phyloP scores from a whole-genome alignment of 1,284 basidiomycete genomes.

The Fomitopsis palustris region DNA sequence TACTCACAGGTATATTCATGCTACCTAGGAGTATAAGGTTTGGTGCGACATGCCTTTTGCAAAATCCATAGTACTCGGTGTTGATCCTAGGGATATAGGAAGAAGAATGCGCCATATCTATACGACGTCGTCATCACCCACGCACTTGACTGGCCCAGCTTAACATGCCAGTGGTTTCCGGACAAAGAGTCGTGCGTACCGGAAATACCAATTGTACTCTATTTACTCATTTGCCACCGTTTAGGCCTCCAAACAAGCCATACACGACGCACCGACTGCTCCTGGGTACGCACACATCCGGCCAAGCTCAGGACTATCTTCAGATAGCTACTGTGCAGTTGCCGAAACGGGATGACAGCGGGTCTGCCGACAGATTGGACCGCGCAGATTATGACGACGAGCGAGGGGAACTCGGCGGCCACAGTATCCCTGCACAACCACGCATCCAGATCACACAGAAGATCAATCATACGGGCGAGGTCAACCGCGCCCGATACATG shows the following conservation, averaged over 20 bases:
- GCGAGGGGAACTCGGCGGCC: slow-evolving; percentile 86
- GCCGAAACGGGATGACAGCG: slow-evolving; percentile 69
- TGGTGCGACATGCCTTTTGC: slow-evolving; percentile 47
- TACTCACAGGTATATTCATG: not conserved
- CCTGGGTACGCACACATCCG: slow-evolving; percentile 96
- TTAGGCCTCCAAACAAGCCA: slow-evolving; percentile 81
- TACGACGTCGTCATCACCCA: slow-evolving; percentile 98
- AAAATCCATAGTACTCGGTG: not conserved
- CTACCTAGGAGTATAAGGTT: slow-evolving; percentile 73
- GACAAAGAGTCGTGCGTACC: slow-evolving; percentile 87
- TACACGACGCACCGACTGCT: slow-evolving; percentile 93
- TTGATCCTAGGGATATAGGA: slow-evolving; percentile 48
- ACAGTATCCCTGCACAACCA: slow-evolving; percentile 75
- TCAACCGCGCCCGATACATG: slow-evolving; percentile 98
- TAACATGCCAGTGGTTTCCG: slow-evolving; percentile 99
- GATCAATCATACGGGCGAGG: slow-evolving; percentile 96
- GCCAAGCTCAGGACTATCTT: slow-evolving; percentile 92
- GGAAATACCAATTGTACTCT: no score
- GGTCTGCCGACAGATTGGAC: slow-evolving; percentile 71
- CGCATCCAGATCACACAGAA: slow-evolving; percentile 89
- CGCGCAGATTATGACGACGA: slow-evolving; percentile 89
- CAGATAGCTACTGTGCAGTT: slow-evolving; percentile 95
- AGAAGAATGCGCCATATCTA: slow-evolving; percentile 96
- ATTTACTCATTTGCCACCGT: no score
- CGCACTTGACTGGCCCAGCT: slow-evolving; percentile 95